phyloP scores from a whole-genome alignment of 2,329 filamentous ascomycete genomes.

The Aureobasidium namibiae region DNA sequence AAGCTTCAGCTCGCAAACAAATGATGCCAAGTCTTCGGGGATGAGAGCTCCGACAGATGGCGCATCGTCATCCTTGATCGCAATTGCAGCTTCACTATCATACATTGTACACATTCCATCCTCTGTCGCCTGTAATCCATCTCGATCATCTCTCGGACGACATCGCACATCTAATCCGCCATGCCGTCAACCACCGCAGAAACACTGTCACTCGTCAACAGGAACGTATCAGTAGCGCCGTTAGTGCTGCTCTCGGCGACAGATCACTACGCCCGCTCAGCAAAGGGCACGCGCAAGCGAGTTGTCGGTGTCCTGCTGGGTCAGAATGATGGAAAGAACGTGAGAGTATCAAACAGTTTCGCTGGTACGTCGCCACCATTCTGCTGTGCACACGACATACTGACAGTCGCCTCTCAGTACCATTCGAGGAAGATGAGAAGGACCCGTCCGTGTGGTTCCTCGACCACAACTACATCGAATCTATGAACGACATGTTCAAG shows the following conservation, averaged over 20 bases:
- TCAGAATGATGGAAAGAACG: conserved; percentile 92
- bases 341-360: conserved; percentile 97
- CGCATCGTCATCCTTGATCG: conserved; percentile 1
- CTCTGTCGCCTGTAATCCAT: not conserved
- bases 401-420: conserved; percentile 50
- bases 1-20: not conserved
- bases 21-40: conserved; percentile 5
- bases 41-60: not conserved
- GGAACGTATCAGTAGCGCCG: conserved; percentile 93
- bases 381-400: not conserved
- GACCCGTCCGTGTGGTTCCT: conserved; percentile 98
- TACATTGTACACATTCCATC: not conserved
- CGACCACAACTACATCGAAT: conserved; percentile 98
- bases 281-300: conserved; percentile 77
- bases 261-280: conserved; percentile 94
- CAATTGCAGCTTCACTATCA: not conserved
- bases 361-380: conserved; percentile 56
- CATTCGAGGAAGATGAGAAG: conserved; percentile 98
- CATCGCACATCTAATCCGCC: conserved; percentile 24
- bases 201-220: conserved; percentile 86
- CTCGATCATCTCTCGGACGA: not conserved
- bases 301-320: conserved; percentile 92
- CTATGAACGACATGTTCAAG: conserved; percentile 99
- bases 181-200: conserved; percentile 98
- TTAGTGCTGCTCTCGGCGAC: conserved; percentile 95